These are phyloP conservation scores for Daldinia loculata DNA, from an alignment of 495 filamentous ascomycete genomes.

Conservation along the genomic window DNA sequence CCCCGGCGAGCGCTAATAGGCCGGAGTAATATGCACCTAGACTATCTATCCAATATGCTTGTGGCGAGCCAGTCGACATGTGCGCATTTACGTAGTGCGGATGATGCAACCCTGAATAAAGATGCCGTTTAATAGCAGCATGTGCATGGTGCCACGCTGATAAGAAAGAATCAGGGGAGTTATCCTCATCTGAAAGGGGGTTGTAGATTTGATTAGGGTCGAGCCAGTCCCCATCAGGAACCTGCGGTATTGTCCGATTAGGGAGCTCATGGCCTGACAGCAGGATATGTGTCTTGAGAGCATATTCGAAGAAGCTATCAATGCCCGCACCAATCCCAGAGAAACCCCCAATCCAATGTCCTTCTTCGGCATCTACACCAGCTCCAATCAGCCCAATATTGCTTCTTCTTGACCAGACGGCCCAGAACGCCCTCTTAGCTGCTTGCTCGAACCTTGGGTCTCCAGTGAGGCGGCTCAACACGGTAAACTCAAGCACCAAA, in stretches of 20 bases:
- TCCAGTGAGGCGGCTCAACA: slow-evolving; percentile 86
- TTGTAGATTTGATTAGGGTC: slow-evolving; percentile 65
- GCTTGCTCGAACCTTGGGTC: slow-evolving; percentile 86
- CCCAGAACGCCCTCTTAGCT: slow-evolving; percentile 93
- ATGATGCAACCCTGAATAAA: slow-evolving; percentile 76
- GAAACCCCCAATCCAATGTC: slow-evolving; percentile 86
- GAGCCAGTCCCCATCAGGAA: slow-evolving; percentile 51
- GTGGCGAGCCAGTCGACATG: slow-evolving; percentile 77
- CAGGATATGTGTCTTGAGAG: slow-evolving; percentile 89
- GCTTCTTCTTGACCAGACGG: slow-evolving; percentile 88
- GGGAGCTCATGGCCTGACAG: slow-evolving; percentile 74
- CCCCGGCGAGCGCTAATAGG: slow-evolving; percentile 83
- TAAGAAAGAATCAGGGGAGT: slow-evolving; percentile 79
- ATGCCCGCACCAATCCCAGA: slow-evolving; percentile 94
- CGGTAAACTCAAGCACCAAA: slow-evolving; percentile 90
- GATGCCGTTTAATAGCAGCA: slow-evolving; percentile 83
- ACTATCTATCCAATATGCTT: slow-evolving; percentile 94
- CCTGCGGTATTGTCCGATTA: slow-evolving; percentile 53
- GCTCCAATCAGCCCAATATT: slow-evolving; percentile 87
- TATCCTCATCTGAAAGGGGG: slow-evolving; percentile 69
- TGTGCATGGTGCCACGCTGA: slow-evolving; percentile 88
- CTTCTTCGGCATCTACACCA: slow-evolving; percentile 90
- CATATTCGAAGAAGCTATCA: slow-evolving; percentile 98
- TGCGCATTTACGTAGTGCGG: slow-evolving; percentile 93
- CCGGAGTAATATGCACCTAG: slow-evolving; percentile 95